phyloP scores from a whole-genome alignment of 2,329 filamentous ascomycete genomes.

The Cordyceps farinosa region DNA sequence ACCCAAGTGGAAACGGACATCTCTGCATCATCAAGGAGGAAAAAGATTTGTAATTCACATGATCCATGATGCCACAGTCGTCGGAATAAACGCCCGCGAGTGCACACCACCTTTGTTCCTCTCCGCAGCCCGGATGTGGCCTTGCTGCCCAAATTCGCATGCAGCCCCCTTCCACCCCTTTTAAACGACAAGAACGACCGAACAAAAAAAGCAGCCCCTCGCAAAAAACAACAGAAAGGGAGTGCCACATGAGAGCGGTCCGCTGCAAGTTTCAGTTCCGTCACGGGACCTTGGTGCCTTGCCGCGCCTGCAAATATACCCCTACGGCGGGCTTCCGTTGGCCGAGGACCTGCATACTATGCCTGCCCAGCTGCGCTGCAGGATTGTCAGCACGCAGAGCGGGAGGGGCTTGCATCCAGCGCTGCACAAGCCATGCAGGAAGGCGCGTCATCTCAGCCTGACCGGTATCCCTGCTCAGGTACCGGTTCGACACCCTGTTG shows the following conservation, averaged over 20 bases:
- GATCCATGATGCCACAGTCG: neutral
- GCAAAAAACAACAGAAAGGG: neutral
- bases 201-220: neutral
- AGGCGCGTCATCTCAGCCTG: neutral
- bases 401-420: constrained; percentile 12
- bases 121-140: neutral
- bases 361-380: neutral
- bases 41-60: neutral
- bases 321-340: neutral
- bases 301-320: neutral
- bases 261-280: constrained; percentile 13
- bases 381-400: neutral
- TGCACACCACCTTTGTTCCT: neutral
- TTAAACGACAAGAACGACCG: neutral
- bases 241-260: neutral
- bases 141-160: neutral
- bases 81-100: neutral
- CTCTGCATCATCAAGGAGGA: neutral
- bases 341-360: constrained; percentile 1
- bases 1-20: neutral
- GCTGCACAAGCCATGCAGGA: neutral
- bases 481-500: neutral
- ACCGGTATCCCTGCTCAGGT: neutral
- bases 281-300: neutral
- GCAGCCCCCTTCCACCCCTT: neutral